Evolutionary conservation across 208 protist genomes (phyloP).

Genomic region (Trypanosoma conorhini): DNA sequence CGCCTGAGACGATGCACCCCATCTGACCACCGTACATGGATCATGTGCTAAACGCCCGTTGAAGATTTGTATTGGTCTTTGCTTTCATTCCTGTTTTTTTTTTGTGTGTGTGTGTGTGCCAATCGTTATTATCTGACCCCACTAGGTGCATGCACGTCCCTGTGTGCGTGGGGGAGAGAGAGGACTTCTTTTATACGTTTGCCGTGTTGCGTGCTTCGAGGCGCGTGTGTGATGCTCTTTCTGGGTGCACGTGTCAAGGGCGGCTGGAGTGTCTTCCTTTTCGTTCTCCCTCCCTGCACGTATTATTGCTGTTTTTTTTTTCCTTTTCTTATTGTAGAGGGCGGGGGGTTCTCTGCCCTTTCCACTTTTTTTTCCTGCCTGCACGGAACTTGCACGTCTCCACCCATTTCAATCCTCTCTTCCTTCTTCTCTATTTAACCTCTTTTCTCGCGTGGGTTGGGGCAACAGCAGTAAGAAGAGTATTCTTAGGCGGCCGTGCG

Average conservation of each 20-base stretch:
- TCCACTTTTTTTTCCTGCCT: neutral
- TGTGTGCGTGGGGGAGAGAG: no score
- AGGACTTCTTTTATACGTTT: neutral
- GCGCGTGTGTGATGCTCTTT: neutral
- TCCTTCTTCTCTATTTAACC: conserved; percentile 3
- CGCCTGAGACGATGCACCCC: neutral
- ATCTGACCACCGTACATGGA: neutral
- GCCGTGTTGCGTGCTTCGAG: neutral
- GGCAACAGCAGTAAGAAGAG: neutral
- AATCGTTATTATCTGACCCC: neutral
- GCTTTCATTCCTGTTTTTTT: conserved; percentile 13
- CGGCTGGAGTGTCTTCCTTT: neutral
- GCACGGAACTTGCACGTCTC: neutral
- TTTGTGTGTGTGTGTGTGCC: neutral
- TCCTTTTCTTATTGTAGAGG: neutral
- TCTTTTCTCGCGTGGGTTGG: conserved; percentile 10
- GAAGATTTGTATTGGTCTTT: conserved; percentile 4
- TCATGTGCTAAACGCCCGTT: neutral
- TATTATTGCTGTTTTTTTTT: neutral
- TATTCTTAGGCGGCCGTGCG: neutral
- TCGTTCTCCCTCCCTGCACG: neutral
- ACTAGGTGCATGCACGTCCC: neutral
- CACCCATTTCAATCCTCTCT: neutral
- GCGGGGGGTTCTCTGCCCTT: neutral
- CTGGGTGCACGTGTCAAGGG: neutral